Base-by-base conservation (phyloP, 1,284 basidiomycete genomes). In the Austroboletus olivaceoglutinosus region DNA sequence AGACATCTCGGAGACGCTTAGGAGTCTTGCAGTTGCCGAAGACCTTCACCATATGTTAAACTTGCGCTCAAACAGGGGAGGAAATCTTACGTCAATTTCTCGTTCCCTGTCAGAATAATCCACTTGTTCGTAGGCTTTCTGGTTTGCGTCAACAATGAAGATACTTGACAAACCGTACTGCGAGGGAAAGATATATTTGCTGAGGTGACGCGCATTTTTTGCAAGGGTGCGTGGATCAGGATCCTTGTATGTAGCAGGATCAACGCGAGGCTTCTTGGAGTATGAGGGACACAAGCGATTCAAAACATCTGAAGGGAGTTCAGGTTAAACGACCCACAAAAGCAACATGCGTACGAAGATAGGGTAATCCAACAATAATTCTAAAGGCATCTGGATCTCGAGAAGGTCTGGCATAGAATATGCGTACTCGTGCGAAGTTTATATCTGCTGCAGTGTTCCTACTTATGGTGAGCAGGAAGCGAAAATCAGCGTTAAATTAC, bases 141-240 rank as follows among this genome's bases (percentile, higher is more conserved):
- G 54, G 49, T 41, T 60, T 42, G 51, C 50, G 38, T 48, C 51
- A 49, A 61, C 50, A 19, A 43, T 31, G 47, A 81, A 93, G 4
- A 83, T 76, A 55, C 75, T 89, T 12, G 76, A 67, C 1, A 95
- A 68, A 0, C 78, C 77, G 58, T 86, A 91, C 57, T 93, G 89
- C 27, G 83, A 76, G 8, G 91, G 85, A 59, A 95, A 95, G 0
- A 96, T 73, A 63, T 94, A 90, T 71, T 92, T 93, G 21, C 85
- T 76, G 2, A 91, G 67, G 58, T 85, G 85, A 21, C 88, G 77
- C 1, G 80, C 77, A 48, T 78, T 64, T 40, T 73, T 72, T 44
- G 70, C 73, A 57, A 78, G 76, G 48, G 70, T 62, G 13, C 65
- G 69, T 21, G 73, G 68, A 54, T 80, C 75, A 1, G 73, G 73